A percentile compares a stretch with the other conserved stretches of the same genome.
Conservation (phyloP, 768 basidiomycete genomes). For the Lanmaoa pseudosensibilis region DNA sequence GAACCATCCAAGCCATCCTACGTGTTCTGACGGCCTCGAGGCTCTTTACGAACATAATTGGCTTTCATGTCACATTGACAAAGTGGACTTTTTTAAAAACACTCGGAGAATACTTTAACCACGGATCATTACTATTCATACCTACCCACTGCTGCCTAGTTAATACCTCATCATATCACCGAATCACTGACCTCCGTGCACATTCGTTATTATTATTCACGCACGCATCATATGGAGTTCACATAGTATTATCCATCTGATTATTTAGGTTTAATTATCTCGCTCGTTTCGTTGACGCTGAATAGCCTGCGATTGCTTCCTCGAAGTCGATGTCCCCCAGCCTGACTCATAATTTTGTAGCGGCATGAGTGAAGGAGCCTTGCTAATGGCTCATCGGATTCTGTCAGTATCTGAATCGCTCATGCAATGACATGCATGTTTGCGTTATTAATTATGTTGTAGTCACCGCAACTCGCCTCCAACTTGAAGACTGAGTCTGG, state of each 20-base stretch:
- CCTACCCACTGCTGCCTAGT: neutral
- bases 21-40: neutral
- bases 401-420: too few species aligned
- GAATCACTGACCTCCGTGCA: neutral
- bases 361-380: too few species aligned
- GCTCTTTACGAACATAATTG: neutral
- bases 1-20: neutral
- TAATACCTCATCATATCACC: neutral
- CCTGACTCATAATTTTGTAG: too few species aligned
- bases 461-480: too few species aligned
- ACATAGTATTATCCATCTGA: neutral
- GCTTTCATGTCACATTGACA: neutral
- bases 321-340: too few species aligned
- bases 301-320: too few species aligned
- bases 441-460: too few species aligned
- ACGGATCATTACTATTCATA: neutral
- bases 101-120: neutral
- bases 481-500: too few species aligned
- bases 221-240: too few species aligned
- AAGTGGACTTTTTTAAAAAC: neutral
- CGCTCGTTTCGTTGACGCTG: neutral
- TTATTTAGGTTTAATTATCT: neutral
- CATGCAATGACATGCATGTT: too few species aligned
- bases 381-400: too few species aligned
- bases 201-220: neutral